These are phyloP conservation scores for Alloteropsis semialata DNA, from an alignment of 176 grass and related monocot species.

Conservation along the genomic window DNA sequence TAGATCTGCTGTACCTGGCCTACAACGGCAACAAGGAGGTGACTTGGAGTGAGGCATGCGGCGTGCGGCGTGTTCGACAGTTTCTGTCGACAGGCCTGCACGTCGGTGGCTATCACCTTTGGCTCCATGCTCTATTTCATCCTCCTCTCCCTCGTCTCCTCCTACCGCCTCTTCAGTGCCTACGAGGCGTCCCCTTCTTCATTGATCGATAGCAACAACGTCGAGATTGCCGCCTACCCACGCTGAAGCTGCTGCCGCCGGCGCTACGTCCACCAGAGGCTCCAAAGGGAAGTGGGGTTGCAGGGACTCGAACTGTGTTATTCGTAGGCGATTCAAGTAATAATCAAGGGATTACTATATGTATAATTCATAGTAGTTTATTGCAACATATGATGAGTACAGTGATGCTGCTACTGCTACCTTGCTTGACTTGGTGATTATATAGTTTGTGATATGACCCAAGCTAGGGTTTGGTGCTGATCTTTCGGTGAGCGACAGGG, in stretches of 20 bases:
- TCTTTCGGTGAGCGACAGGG: too few species aligned
- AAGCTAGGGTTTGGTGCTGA: too few species aligned
- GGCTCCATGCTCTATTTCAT: conserved; percentile 65
- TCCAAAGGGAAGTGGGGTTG: background rate
- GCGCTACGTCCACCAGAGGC: background rate
- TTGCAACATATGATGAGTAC: background rate
- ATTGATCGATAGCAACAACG: conserved; percentile 47
- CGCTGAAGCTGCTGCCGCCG: conserved; percentile 1
- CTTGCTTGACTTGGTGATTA: background rate
- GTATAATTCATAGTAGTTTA: background rate
- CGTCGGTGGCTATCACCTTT: conserved; percentile 83
- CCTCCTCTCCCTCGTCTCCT: conserved; percentile 84
- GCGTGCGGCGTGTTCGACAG: conserved; percentile 59
- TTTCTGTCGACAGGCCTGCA: conserved; percentile 70
- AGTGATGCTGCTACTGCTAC: background rate
- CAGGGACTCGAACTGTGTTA: background rate
- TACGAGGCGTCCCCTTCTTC: conserved; percentile 63
- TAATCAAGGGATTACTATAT: background rate
- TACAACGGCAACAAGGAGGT: conserved; percentile 87
- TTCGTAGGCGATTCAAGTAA: background rate
- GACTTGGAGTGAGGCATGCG: conserved; percentile 91
- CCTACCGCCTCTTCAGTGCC: conserved; percentile 87
- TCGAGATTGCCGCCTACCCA: conserved; percentile 71
- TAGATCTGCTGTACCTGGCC: conserved; percentile 80
- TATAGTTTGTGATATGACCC: too few species aligned